These are phyloP conservation scores for Malus orientalis DNA, from an alignment of 306 rosid genomes.

Conservation along the genomic window DNA sequence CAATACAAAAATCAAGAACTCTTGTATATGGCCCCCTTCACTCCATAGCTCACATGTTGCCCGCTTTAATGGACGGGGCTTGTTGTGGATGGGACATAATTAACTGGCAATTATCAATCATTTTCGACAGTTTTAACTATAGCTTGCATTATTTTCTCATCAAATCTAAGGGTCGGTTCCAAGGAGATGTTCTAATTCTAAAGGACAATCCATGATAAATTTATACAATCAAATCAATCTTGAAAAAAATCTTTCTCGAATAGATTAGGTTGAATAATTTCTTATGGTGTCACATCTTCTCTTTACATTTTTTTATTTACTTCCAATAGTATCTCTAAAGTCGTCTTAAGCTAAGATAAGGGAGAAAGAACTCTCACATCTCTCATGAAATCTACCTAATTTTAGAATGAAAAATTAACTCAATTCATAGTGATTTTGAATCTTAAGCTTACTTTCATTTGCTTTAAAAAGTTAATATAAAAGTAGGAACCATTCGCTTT, in stretches of 20 bases:
- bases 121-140: slow-evolving; percentile 18
- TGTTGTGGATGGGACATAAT: slow-evolving; percentile 37
- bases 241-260: background rate
- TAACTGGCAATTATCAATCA: slow-evolving; percentile 12
- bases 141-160: slow-evolving; percentile 7
- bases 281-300: slow-evolving; percentile 11
- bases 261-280: slow-evolving; percentile 25
- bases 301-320: slow-evolving; percentile 9
- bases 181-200: slow-evolving; percentile 7
- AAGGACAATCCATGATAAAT: slow-evolving; percentile 20
- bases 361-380: background rate
- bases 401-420: background rate
- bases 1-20: background rate
- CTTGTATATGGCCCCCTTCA: slow-evolving; percentile 35
- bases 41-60: slow-evolving; percentile 43
- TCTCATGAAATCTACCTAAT: background rate
- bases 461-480: too few relatives aligned
- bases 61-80: slow-evolving; percentile 45
- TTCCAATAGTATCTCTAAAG: background rate
- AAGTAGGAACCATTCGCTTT: too few relatives aligned
- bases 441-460: too few relatives aligned
- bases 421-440: too few relatives aligned
- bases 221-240: slow-evolving; percentile 28
- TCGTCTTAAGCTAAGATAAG: background rate
- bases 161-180: slow-evolving; percentile 4